phyloP scores from a whole-genome alignment of 148 eudicot genomes.

The Gaultheria prostrata region DNA sequence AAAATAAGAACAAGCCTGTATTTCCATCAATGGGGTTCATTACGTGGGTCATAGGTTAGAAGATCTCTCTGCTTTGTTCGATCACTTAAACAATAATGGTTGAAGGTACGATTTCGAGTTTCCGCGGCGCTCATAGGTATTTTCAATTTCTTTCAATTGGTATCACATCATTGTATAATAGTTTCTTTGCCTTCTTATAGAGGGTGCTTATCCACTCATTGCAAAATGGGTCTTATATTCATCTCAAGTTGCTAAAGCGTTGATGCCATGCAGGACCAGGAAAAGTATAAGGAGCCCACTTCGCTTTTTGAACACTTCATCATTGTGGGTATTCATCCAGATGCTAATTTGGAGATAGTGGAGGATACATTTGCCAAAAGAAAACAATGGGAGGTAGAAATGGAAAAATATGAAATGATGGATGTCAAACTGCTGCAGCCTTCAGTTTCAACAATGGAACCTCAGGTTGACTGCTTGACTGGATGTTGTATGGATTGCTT shows the following conservation, averaged over 20 bases:
- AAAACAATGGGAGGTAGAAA: constrained; percentile 66
- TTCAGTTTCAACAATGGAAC: constrained; percentile 64
- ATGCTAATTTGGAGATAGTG: constrained; percentile 75
- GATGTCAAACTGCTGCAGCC: constrained; percentile 42
- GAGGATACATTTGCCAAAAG: constrained; percentile 75
- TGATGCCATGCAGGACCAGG: constrained; percentile 52
- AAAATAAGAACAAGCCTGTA: too few species aligned
- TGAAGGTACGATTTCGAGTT: too few species aligned
- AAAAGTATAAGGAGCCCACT: constrained; percentile 70
- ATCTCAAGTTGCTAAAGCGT: constrained; percentile 15
- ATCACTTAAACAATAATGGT: too few species aligned
- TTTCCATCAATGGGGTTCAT: too few species aligned
- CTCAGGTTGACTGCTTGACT: constrained; percentile 59
- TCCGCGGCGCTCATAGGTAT: too few species aligned
- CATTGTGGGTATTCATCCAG: constrained; percentile 82
- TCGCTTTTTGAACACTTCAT: constrained; percentile 87
- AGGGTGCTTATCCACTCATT: background rate
- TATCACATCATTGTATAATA: background rate
- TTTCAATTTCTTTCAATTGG: too few species aligned
- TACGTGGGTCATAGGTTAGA: too few species aligned
- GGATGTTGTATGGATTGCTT: background rate
- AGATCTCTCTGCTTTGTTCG: too few species aligned
- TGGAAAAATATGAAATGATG: constrained; percentile 31
- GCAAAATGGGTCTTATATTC: constrained; percentile 2
- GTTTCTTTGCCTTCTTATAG: background rate